Base-by-base conservation (phyloP, 2,329 filamentous ascomycete genomes). In the Arthrobotrys conoides region DNA sequence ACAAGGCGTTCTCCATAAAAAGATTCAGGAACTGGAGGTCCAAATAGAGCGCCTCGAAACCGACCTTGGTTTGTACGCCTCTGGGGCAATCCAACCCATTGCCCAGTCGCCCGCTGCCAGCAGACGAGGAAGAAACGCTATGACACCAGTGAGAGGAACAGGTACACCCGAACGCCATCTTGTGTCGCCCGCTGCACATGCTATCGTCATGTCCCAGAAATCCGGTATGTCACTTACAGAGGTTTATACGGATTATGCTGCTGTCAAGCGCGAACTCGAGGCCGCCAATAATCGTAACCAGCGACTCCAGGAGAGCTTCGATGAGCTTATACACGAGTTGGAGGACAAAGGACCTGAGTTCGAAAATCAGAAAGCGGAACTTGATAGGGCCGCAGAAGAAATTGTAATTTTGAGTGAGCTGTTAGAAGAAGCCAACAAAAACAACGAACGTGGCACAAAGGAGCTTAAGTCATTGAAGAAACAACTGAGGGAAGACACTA, bases 321-420 rank as follows among this genome's bases (percentile, higher is more conserved):
- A 97, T 80, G 92, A 96, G 76, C 93, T 97, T 86, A 89, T 97
- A 75, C 88, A 90, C 44, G 91, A 94, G 73, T 86, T 98, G 44
- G 94, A 99, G 84, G 91, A 91, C 24, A 94, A 93, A 83, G 91
- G 91, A 27, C 96, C 96, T 0, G 94, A 97, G 82, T 89, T 97
- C 33, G 91, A 97, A 79, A 94, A 98, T 81, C 86, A 97, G 18
- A 91, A 92, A 59, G 88, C 90, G 14, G 94, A 98, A 82, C 91
- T 94, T 80, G 91, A 93, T 67, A 90, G 92, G 36, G 88, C 98
- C 1, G 90, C 94, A 73, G 88, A 89, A 73, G 94, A 97, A 81
- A 91, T 96, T 44, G 88, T 93, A 38, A 92, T 96, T 80, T 93
- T 95, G 87, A 97, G 94, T 0, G 89, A 91, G 80, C 88, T 97